Evolutionary conservation across 2,329 filamentous ascomycete species (phyloP).

Genomic region (Cordyceps cateniannulata): DNA sequence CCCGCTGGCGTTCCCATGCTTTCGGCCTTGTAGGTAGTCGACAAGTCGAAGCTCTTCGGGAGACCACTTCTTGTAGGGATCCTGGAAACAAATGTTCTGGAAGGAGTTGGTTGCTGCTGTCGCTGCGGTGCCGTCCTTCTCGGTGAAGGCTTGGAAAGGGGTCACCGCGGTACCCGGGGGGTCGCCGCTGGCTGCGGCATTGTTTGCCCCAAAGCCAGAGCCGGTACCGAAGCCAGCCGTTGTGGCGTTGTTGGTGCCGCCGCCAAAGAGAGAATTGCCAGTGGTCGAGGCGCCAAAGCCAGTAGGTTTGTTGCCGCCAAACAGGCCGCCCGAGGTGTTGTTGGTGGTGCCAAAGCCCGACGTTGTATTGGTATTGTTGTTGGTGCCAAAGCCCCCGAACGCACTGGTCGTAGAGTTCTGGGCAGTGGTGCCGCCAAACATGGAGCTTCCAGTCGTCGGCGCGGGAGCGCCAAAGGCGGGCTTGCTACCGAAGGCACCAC

Average conservation of each 20-base stretch:
- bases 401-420: conserved; percentile 30
- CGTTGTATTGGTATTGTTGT: conserved; percentile 25
- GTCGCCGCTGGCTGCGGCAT: conserved; percentile 45
- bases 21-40: conserved; percentile 83
- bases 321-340: conserved; percentile 39
- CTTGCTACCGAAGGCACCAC: conserved; percentile 34
- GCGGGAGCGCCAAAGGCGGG: conserved; percentile 47
- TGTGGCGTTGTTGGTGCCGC: conserved; percentile 22
- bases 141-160: conserved; percentile 62
- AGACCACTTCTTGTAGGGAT: conserved; percentile 82
- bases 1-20: conserved; percentile 74
- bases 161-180: conserved; percentile 63
- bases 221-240: conserved; percentile 31
- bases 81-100: conserved; percentile 74
- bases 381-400: conserved; percentile 36
- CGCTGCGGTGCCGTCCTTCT: conserved; percentile 62
- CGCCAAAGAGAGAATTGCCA: conserved; percentile 42
- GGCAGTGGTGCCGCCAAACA: conserved; percentile 38
- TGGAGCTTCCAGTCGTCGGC: conserved; percentile 30
- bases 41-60: conserved; percentile 76
- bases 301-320: conserved; percentile 43
- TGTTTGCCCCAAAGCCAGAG: conserved; percentile 28
- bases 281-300: conserved; percentile 40
- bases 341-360: conserved; percentile 34
- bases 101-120: conserved; percentile 55